Evolutionary conservation across 2,329 filamentous ascomycete species (phyloP).

Genomic region (Hypoxylon rubiginosum): DNA sequence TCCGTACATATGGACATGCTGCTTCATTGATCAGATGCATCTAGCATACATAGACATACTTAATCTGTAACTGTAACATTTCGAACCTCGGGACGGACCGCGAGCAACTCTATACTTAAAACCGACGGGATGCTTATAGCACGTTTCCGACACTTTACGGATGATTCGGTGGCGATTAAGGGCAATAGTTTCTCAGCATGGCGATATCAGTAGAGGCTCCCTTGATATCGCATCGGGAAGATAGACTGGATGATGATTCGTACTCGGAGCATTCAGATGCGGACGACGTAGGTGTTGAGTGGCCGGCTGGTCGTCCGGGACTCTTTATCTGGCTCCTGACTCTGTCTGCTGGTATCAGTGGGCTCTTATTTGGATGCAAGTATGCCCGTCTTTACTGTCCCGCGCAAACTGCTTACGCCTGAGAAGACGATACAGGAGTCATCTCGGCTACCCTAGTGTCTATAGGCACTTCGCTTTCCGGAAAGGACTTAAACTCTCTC

Average conservation of each 20-base stretch:
- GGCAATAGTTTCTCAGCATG: conserved; percentile 30
- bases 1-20: background rate
- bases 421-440: conserved; percentile 74
- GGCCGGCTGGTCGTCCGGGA: conserved; percentile 44
- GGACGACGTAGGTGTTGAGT: conserved; percentile 20
- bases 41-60: background rate
- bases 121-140: conserved; percentile 1
- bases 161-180: conserved; percentile 1
- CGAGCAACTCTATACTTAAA: conserved; percentile 2
- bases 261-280: conserved; percentile 24
- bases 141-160: conserved; percentile 14
- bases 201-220: conserved; percentile 40
- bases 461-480: conserved; percentile 70
- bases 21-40: background rate
- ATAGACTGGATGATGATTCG: conserved; percentile 35
- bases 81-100: background rate
- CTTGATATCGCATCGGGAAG: conserved; percentile 43
- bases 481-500: conserved; percentile 68
- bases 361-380: conserved; percentile 76
- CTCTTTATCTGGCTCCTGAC: conserved; percentile 73
- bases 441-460: conserved; percentile 77
- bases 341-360: conserved; percentile 75
- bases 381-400: conserved; percentile 26
- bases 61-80: background rate
- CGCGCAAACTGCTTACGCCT: conserved; percentile 24